Conservation (phyloP, 2,329 filamentous ascomycete genomes). For the Aspergillus amoenus region DNA sequence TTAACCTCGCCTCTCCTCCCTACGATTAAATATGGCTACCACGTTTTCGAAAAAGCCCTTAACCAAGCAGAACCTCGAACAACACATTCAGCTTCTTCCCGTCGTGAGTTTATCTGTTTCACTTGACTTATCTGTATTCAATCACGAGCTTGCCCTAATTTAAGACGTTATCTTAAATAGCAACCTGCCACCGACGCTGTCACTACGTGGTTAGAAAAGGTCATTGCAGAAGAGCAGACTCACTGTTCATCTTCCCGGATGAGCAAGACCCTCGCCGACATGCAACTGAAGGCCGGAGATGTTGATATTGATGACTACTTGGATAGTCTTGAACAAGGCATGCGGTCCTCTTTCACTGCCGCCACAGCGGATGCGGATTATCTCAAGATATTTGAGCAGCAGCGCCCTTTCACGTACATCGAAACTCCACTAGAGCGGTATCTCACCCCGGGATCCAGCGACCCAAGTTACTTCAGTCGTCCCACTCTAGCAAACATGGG, state of each 20-base stretch:
- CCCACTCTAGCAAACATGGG: conserved; percentile 16
- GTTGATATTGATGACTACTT: conserved; percentile 11
- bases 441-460: conserved; percentile 22
- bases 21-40: not conserved
- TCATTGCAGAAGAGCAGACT: conserved; percentile 21
- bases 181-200: not conserved
- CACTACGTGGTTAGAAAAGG: conserved; percentile 16
- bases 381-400: conserved; percentile 14
- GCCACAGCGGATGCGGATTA: not conserved
- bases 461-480: conserved; percentile 18
- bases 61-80: conserved; percentile 13
- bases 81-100: conserved; percentile 4
- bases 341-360: not conserved
- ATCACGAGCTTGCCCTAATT: not conserved
- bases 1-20: not conserved
- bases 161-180: not conserved
- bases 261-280: not conserved
- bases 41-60: not conserved
- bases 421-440: conserved; percentile 26
- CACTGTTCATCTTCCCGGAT: conserved; percentile 15
- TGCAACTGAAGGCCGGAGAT: not conserved
- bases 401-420: conserved; percentile 4
- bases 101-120: not conserved
- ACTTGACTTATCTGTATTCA: not conserved
- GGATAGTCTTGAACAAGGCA: conserved; percentile 1